phyloP scores from a whole-genome alignment of 768 basidiomycete species.

The Termitomyces sp. region DNA sequence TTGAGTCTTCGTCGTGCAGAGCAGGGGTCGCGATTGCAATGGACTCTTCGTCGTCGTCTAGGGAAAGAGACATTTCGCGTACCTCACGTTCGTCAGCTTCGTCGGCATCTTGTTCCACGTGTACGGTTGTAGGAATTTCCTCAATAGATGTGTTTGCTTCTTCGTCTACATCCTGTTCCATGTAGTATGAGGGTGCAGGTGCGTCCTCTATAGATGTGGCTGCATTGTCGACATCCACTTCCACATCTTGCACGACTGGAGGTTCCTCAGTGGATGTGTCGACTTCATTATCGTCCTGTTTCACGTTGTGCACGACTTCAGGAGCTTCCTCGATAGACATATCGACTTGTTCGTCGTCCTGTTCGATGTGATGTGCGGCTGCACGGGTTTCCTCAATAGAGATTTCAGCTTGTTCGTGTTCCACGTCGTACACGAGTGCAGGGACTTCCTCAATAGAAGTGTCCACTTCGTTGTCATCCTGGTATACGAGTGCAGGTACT shows the following conservation, averaged over 20 bases:
- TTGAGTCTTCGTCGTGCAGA: constrained; percentile 11
- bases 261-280: not conserved
- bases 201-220: not conserved
- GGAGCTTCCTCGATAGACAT: too few species aligned
- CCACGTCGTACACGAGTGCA: too few species aligned
- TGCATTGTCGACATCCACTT: not conserved
- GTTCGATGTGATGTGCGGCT: too few species aligned
- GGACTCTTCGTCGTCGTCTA: constrained; percentile 1
- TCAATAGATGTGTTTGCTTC: not conserved
- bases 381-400: too few species aligned
- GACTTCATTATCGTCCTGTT: not conserved
- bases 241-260: not conserved
- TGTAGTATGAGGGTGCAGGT: not conserved
- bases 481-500: not conserved
- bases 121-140: not conserved
- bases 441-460: too few species aligned
- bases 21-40: not conserved
- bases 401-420: too few species aligned
- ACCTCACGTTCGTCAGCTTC: constrained; percentile 10
- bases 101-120: not conserved
- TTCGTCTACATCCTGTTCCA: not conserved
- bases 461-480: not conserved
- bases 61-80: constrained; percentile 11
- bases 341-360: too few species aligned
- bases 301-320: too few species aligned